Conservation (phyloP, 1,284 basidiomycete genomes). For the Lentinula novae-zelandiae region DNA sequence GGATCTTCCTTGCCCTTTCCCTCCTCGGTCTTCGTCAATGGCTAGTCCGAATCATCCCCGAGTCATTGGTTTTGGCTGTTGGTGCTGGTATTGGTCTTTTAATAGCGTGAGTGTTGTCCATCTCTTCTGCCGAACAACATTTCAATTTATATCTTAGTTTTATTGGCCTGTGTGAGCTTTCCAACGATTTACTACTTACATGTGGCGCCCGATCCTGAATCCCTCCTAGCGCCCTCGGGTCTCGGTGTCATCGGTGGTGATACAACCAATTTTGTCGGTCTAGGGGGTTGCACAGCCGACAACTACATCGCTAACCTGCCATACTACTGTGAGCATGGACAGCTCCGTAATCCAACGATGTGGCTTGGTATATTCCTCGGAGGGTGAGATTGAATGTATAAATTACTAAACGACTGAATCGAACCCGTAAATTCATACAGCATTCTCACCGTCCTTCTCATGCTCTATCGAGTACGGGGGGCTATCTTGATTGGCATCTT, state of each 20-base stretch:
- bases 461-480: conserved; percentile 85
- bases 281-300: conserved; percentile 73
- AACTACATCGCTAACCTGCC: conserved; percentile 43
- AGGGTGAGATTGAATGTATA: conserved; percentile 44
- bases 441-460: conserved; percentile 74
- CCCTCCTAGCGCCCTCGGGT: conserved; percentile 52
- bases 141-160: conserved; percentile 40
- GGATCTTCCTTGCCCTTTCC: conserved; percentile 83
- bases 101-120: conserved; percentile 53
- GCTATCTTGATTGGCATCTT: conserved; percentile 83
- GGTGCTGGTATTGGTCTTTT: conserved; percentile 87
- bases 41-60: conserved; percentile 86
- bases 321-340: conserved; percentile 63
- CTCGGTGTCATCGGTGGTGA: conserved; percentile 78
- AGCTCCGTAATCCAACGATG: conserved; percentile 72
- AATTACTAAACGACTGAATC: conserved; percentile 7
- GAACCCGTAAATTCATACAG: conserved; percentile 26
- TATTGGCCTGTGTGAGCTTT: conserved; percentile 56
- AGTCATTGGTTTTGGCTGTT: conserved; percentile 81
- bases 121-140: conserved; percentile 8
- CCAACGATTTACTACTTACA: not conserved
- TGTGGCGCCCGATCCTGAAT: not conserved
- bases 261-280: conserved; percentile 67
- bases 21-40: conserved; percentile 86
- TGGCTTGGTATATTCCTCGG: conserved; percentile 91